Evolutionary conservation across 192 early-diverging fungal species (phyloP), one percentile per base, ranked within the genome.

Genomic region (Chytriomyces hyalinus): DNA sequence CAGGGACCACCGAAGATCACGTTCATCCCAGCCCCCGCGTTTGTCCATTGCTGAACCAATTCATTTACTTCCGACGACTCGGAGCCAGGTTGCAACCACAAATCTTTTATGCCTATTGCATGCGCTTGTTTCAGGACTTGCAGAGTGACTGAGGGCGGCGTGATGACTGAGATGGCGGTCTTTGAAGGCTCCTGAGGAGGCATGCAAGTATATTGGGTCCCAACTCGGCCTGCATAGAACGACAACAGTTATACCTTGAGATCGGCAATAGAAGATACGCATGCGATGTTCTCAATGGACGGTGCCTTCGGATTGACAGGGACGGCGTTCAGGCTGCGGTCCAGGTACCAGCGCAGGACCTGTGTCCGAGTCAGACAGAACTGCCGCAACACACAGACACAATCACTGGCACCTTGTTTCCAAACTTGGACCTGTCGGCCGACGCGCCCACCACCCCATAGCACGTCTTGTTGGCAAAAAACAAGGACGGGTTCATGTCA

Each of bases 371-470:
- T 17, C 36, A n/a, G 10, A 46, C n/a, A 77, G 48, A n/a, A 24
- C 15, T 49, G 28, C 49, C 7, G 10, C 17, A 47, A 45, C 24
- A 17, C 10, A 43, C 64, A 73, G 20, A 48, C 15, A 49, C 6
- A 92, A 94, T 92, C 93, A 96, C 47, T 84, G 80, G 87, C 9
- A 96, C 92, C 71, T 88, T 91, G 87, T 95, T 93, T 59, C 95
- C 95, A 81, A 90, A 94, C 84, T 97, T 97, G 48, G 87, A 53
- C 11, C 80, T 84, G 74, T 93, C 89, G 45, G 80, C 78, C 36
- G 88, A 90, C 5, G 95, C 95, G 13, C 95, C 95, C 5, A 94
- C 93, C 62, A 93, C 91, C 10, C 91, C 92, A 57, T 64, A 76
- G 24, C 36, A 24, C 46, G 22, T 61, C 49, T 6, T 26, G 13